Percentiles rank a stretch among this genome's conserved stretches.
Conservation (phyloP, 2,329 filamentous ascomycete genomes). For the Trichophaea hybrida region DNA sequence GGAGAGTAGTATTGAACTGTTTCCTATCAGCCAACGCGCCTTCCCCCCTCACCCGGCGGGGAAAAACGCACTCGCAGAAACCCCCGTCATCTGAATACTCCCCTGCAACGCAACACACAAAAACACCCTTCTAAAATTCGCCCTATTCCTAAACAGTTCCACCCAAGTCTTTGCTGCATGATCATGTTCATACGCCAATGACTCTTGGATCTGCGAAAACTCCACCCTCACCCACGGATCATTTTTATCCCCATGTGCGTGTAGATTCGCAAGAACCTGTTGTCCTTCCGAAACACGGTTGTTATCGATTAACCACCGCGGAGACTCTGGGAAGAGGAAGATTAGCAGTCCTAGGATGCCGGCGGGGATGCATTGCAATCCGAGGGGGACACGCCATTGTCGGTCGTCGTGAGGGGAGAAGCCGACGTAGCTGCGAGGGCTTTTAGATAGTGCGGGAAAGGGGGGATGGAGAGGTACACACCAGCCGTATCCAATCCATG, state of each 20-base stretch:
- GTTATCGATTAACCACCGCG: conserved; percentile 63
- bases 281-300: conserved; percentile 51
- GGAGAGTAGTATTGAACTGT: conserved; percentile 56
- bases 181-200: conserved; percentile 51
- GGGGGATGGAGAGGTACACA: background rate
- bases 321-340: conserved; percentile 56
- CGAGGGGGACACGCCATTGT: conserved; percentile 50
- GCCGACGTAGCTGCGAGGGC: conserved; percentile 33
- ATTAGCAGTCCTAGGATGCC: conserved; percentile 51
- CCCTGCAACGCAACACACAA: conserved; percentile 56
- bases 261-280: conserved; percentile 51
- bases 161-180: conserved; percentile 54
- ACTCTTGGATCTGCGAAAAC: conserved; percentile 54
- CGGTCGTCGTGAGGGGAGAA: conserved; percentile 36
- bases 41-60: too few species aligned
- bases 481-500: conserved; percentile 56
- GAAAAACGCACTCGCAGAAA: conserved; percentile 39
- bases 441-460: background rate
- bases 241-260: conserved; percentile 50
- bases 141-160: conserved; percentile 52
- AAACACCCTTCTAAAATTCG: conserved; percentile 57
- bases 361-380: conserved; percentile 58
- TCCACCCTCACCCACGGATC: conserved; percentile 60
- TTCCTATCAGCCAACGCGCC: background rate
- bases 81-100: conserved; percentile 62